phyloP scores from a whole-genome alignment of 306 rosid species.

The Lathyrus oleraceus region DNA sequence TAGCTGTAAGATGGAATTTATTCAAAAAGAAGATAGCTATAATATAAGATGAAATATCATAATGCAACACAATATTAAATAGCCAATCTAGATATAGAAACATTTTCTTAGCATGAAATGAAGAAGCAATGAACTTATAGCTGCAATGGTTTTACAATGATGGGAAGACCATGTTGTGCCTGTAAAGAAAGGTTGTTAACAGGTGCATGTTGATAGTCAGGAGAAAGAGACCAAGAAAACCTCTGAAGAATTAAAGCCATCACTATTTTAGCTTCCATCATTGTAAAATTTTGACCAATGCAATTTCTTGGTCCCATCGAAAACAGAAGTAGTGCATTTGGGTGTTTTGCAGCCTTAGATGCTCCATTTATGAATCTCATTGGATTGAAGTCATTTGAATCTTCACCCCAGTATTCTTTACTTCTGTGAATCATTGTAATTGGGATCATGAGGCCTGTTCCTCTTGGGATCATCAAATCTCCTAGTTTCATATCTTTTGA shows the following conservation, averaged over 20 bases:
- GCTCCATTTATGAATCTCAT: conserved; percentile 44
- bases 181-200: conserved; percentile 26
- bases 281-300: conserved; percentile 46
- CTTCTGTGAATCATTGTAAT: conserved; percentile 31
- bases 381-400: conserved; percentile 53
- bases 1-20: too few species aligned
- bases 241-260: conserved; percentile 39
- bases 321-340: conserved; percentile 40
- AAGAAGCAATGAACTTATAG: neutral
- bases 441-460: conserved; percentile 23
- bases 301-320: conserved; percentile 43
- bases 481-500: conserved; percentile 38
- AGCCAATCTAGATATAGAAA: too few species aligned
- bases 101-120: too few species aligned
- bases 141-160: conserved; percentile 30
- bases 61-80: too few species aligned
- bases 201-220: conserved; percentile 42
- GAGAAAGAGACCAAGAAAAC: conserved; percentile 40
- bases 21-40: too few species aligned
- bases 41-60: too few species aligned
- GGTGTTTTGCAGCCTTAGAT: conserved; percentile 43
- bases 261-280: conserved; percentile 40
- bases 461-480: conserved; percentile 34
- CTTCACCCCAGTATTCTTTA: conserved; percentile 45
- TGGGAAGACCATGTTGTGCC: conserved; percentile 42